A percentile compares a stretch with the other conserved stretches of the same genome.
phyloP scores from a whole-genome alignment of 106 monocot genomes.

The Acanthochlamys bracteata region DNA sequence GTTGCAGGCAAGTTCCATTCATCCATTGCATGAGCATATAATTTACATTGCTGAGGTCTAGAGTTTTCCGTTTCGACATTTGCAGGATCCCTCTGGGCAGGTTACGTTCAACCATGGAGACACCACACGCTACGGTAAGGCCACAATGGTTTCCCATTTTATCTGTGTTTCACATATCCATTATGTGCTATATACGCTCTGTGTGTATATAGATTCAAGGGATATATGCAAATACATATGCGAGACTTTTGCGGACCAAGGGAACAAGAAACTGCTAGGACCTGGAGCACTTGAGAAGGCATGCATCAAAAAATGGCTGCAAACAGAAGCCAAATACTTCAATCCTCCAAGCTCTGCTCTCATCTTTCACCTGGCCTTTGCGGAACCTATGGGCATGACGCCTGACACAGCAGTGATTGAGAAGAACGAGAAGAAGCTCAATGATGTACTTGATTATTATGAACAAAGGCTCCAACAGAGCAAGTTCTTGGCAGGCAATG shows the following conservation, averaged over 20 bases:
- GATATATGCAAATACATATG: slow-evolving; percentile 21
- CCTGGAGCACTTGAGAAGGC: slow-evolving; percentile 16
- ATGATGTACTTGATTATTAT: slow-evolving; percentile 48
- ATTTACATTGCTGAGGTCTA: neutral
- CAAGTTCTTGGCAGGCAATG: slow-evolving; percentile 49
- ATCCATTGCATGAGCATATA: too few relatives aligned
- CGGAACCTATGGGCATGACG: neutral
- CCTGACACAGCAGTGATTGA: slow-evolving; percentile 7
- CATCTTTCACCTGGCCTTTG: slow-evolving; percentile 54
- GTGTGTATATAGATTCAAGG: slow-evolving; percentile 14
- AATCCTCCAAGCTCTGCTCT: slow-evolving; percentile 39
- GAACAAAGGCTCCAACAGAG: slow-evolving; percentile 40
- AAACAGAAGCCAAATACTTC: slow-evolving; percentile 20
- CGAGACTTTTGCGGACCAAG: slow-evolving; percentile 11
- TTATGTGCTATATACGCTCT: neutral
- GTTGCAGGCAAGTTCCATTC: too few relatives aligned
- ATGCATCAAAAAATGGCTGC: slow-evolving; percentile 28
- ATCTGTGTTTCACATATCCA: neutral
- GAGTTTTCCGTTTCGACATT: neutral
- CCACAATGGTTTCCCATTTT: neutral
- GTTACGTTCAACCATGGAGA: slow-evolving; percentile 14
- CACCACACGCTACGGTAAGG: neutral
- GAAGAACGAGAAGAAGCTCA: slow-evolving; percentile 21
- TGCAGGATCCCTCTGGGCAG: slow-evolving; percentile 15
- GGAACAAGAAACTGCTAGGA: slow-evolving; percentile 16